Evolutionary conservation across 2,329 filamentous ascomycete genomes (phyloP).

Genomic region (Talaromyces sp.): DNA sequence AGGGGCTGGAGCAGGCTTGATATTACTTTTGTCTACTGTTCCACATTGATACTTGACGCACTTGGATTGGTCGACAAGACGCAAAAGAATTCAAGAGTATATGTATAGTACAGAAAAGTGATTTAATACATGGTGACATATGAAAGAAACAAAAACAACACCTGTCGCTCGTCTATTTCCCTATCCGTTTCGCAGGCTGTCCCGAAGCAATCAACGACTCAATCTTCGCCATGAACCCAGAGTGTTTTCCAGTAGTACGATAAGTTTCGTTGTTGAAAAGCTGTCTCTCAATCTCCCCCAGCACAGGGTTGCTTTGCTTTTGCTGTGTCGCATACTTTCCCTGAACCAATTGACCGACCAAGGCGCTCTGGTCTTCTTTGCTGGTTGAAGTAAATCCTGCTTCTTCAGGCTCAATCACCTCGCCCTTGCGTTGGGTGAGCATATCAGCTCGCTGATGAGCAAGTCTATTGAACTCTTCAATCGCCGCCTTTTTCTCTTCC

Average conservation of each 20-base stretch:
- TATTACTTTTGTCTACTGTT: neutral
- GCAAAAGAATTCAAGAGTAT: conserved; percentile 9
- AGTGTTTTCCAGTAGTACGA: conserved; percentile 28
- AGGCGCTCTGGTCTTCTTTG: conserved; percentile 19
- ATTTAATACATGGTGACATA: neutral
- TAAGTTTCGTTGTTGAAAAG: conserved; percentile 38
- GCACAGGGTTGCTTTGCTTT: conserved; percentile 18
- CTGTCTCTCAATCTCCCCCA: conserved; percentile 28
- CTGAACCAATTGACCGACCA: conserved; percentile 26
- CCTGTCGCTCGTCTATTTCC: conserved; percentile 9
- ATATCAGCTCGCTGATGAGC: conserved; percentile 26
- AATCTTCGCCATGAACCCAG: conserved; percentile 32
- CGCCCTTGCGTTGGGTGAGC: conserved; percentile 30
- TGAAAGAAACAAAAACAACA: neutral
- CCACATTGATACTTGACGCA: neutral
- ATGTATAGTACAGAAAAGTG: conserved; percentile 14
- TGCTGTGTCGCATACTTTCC: conserved; percentile 26
- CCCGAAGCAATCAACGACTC: conserved; percentile 27
- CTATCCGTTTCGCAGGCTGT: conserved; percentile 21
- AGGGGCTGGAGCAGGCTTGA: conserved; percentile 30
- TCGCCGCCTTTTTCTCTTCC: conserved; percentile 29
- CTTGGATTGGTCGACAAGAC: too few species aligned
- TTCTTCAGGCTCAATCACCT: conserved; percentile 29
- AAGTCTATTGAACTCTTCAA: conserved; percentile 30
- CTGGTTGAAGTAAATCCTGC: conserved; percentile 22